These are phyloP conservation scores for barley (Hordeum vulgare) DNA, from an alignment of 176 grass and related monocot genomes.

Conservation along the genomic window MorexV3_pseudomolecules_assembly NC_058522.1:573563581-573564080, in stretches of 20 bases:
- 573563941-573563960: background rate
- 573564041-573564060: background rate
- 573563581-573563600: background rate
- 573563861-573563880: background rate
- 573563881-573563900: background rate
- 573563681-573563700: constrained; percentile 12
- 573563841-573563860: background rate
- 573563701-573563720: constrained; percentile 29
- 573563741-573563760: constrained; percentile 30
- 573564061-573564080: background rate
- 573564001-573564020: background rate
- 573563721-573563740: constrained; percentile 35
- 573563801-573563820: background rate
- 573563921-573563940: background rate
- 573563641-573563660: constrained; percentile 18
- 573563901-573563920: background rate
- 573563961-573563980: background rate
- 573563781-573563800: background rate
- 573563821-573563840: background rate
- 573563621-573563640: constrained; percentile 9
- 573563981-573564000: background rate
- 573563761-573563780: constrained; percentile 43
- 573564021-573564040: background rate
- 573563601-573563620: background rate
- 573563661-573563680: constrained; percentile 10